A percentile compares a stretch with the other conserved stretches of the same genome.
Evolutionary conservation across 257 asterid genomes (phyloP).

Genomic region (Primulina tabacum): DNA sequence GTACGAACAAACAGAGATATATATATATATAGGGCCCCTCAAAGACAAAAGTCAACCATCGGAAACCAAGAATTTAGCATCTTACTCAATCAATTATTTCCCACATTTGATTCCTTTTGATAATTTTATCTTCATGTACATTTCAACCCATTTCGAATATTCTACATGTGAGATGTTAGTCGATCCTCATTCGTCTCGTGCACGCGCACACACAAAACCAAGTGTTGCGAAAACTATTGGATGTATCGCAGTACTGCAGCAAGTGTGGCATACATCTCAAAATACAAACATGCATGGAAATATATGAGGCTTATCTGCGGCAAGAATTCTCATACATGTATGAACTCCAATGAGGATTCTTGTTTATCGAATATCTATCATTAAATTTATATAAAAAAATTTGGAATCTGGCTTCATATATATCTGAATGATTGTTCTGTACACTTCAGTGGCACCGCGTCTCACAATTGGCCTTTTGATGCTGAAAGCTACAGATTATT

Average conservation of each 20-base stretch:
- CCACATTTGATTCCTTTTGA: conserved; percentile 31
- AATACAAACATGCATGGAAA: conserved; percentile 23
- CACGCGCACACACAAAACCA: no score
- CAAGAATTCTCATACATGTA: no score
- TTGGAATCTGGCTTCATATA: no score
- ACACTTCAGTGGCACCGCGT: conserved; percentile 29
- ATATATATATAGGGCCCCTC: conserved; percentile 17
- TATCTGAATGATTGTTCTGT: not conserved
- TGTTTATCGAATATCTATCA: conserved; percentile 7
- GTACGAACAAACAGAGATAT: conserved; percentile 21
- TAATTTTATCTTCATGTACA: conserved; percentile 13
- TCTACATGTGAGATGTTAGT: not conserved
- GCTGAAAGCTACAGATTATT: conserved; percentile 28
- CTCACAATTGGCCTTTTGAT: conserved; percentile 25
- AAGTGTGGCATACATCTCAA: conserved; percentile 4
- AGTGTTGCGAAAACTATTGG: no score
- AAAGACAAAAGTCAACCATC: conserved; percentile 52
- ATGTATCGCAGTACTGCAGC: no score
- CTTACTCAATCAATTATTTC: conserved; percentile 26
- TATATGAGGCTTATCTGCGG: not conserved
- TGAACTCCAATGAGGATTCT: conserved; percentile 5
- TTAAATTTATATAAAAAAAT: no score
- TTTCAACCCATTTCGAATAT: not conserved
- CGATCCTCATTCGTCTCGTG: not conserved
- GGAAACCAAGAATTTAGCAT: conserved; percentile 50